phyloP scores from a whole-genome alignment of 768 basidiomycete genomes.

The Termitomyces bulborhizus region DNA sequence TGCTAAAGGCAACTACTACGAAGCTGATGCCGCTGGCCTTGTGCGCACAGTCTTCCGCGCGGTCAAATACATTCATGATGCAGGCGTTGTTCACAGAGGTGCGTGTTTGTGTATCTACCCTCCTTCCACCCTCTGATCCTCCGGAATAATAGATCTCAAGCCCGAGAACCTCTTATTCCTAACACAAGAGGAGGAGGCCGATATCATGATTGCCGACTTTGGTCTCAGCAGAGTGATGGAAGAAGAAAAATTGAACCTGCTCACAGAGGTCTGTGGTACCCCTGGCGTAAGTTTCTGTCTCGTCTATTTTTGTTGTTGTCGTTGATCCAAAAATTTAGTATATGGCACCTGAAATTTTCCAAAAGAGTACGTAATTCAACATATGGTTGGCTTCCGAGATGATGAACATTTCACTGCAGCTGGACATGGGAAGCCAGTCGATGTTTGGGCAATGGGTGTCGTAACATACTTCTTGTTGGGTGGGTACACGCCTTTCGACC shows the following conservation, averaged over 20 bases:
- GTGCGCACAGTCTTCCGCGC: slow-evolving; percentile 82
- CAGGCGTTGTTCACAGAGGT: slow-evolving; percentile 92
- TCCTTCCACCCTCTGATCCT: not conserved
- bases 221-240: slow-evolving; percentile 89
- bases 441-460: slow-evolving; percentile 97
- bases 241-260: slow-evolving; percentile 76
- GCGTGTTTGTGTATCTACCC: slow-evolving; percentile 10
- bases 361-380: slow-evolving; percentile 54
- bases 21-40: slow-evolving; percentile 87
- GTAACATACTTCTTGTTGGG: slow-evolving; percentile 93
- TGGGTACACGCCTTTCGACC: slow-evolving; percentile 96
- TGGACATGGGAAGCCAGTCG: slow-evolving; percentile 93
- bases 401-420: slow-evolving; percentile 31
- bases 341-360: slow-evolving; percentile 96
- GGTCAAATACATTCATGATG: slow-evolving; percentile 87
- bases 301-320: not conserved
- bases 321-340: slow-evolving; percentile 39
- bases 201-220: slow-evolving; percentile 97
- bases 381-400: not conserved
- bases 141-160: slow-evolving; percentile 64
- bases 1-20: slow-evolving; percentile 94
- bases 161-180: slow-evolving; percentile 98
- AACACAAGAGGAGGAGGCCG: slow-evolving; percentile 80
- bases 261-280: slow-evolving; percentile 96
- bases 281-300: slow-evolving; percentile 54